These are phyloP conservation scores for Naganishia kalamii DNA, from an alignment of 768 basidiomycete species.

Conservation along the genomic window DNA sequence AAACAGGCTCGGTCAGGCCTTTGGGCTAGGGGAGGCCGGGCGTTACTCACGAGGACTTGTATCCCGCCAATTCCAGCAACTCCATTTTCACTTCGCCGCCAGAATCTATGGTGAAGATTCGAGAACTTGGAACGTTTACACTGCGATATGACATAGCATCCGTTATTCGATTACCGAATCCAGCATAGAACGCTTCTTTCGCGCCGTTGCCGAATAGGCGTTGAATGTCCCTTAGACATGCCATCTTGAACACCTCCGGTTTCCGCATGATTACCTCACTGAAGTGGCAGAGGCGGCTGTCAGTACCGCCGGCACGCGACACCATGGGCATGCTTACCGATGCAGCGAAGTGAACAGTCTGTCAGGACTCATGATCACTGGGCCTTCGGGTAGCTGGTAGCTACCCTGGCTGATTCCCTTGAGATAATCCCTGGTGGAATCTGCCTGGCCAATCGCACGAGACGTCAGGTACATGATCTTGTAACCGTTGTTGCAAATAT, in stretches of 20 bases:
- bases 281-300: neutral
- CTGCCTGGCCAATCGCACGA: slow-evolving; percentile 94
- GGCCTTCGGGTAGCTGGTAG: slow-evolving; percentile 93
- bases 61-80: slow-evolving; percentile 88
- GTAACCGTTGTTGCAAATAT: slow-evolving; percentile 91
- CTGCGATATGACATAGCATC: slow-evolving; percentile 96
- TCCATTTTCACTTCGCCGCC: slow-evolving; percentile 94
- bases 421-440: slow-evolving; percentile 89
- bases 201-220: slow-evolving; percentile 64
- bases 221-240: slow-evolving; percentile 89
- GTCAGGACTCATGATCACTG: slow-evolving; percentile 98
- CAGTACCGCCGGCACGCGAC: neutral
- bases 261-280: slow-evolving; percentile 99
- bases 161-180: slow-evolving; percentile 96
- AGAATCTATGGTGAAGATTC: slow-evolving; percentile 93
- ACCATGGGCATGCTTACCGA: slow-evolving; percentile 55
- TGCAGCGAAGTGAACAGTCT: slow-evolving; percentile 88
- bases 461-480: slow-evolving; percentile 97
- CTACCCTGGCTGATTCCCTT: slow-evolving; percentile 91
- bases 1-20: neutral
- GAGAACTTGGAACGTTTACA: slow-evolving; percentile 84
- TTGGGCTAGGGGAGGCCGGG: slow-evolving; percentile 17
- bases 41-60: slow-evolving; percentile 76
- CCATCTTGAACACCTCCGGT: slow-evolving; percentile 99
- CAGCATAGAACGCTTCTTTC: slow-evolving; percentile 81